Evolutionary conservation across 495 filamentous ascomycete species (phyloP).

Genomic region (Lasiosphaeria ovina): DNA sequence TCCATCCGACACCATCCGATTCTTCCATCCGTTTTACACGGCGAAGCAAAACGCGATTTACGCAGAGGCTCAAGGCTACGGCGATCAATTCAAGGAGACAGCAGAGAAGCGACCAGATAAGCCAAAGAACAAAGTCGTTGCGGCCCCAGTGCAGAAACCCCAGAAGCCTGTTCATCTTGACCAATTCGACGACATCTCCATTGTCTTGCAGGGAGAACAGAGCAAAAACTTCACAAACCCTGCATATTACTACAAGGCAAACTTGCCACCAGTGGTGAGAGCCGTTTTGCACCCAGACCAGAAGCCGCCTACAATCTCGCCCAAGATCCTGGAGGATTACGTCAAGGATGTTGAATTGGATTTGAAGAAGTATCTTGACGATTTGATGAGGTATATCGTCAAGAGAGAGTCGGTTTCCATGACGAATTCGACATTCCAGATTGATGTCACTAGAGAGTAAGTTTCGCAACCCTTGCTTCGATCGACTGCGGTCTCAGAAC

Average conservation of each 20-base stretch:
- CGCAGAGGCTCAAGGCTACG: slow-evolving; percentile 59
- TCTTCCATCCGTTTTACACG: slow-evolving; percentile 63
- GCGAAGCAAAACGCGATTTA: slow-evolving; percentile 59
- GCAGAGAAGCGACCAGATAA: slow-evolving; percentile 44
- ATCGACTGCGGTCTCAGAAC: too few relatives aligned
- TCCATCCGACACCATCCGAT: slow-evolving; percentile 69
- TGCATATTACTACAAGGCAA: slow-evolving; percentile 4
- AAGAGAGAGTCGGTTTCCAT: slow-evolving; percentile 15
- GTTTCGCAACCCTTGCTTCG: too few relatives aligned
- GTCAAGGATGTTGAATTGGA: not conserved
- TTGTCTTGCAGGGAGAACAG: too few relatives aligned
- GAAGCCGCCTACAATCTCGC: not conserved
- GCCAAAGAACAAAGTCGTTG: slow-evolving; percentile 1
- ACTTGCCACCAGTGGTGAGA: slow-evolving; percentile 6
- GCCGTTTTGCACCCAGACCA: slow-evolving; percentile 4
- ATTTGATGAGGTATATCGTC: slow-evolving; percentile 13
- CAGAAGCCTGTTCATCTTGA: not conserved
- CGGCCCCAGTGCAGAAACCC: not conserved
- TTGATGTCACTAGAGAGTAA: slow-evolving; percentile 21
- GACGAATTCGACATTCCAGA: slow-evolving; percentile 9
- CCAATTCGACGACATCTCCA: too few relatives aligned
- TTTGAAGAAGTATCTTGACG: slow-evolving; percentile 11
- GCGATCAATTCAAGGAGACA: slow-evolving; percentile 57
- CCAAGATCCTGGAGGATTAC: not conserved
- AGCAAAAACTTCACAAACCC: slow-evolving; percentile 13